Base-by-base conservation (phyloP, 1,284 basidiomycete genomes). In the Ganoderma sinense region DNA sequence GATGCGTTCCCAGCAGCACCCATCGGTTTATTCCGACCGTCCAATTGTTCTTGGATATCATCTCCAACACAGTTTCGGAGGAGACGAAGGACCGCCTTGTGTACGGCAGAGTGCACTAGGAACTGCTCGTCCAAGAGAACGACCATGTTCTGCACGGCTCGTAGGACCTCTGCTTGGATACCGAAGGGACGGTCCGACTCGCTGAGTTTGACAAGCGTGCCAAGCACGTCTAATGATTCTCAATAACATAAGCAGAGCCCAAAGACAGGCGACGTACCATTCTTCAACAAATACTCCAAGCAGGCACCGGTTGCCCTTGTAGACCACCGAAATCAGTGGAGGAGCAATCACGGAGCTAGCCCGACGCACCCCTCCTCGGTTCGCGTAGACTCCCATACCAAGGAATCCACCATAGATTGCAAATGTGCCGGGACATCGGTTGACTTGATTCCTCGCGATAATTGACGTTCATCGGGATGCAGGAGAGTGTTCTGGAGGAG, bases 11-110 rank as follows among this genome's bases (percentile, higher is more conserved):
- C 88, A 16, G 94, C 94, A 6, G 94, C 95, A 36, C 94, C 96
- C 87, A 97, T 91, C 14, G 91, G 84, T 74, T 88, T 90, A 67
- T 85, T 89, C 66, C 87, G 86, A 33, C 94, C 94, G 76, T 96
- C 94, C 23, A 94, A 80, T 73, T 92, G 90, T 76, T 96, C 93
- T 75, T 95, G 93, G 2, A 95, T 83, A 78, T 97, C 94, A 71
- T 97, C 95, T n/a, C 95, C 96, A 13, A 94, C 92, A 79, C 96
- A 98, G 64, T 90, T 92, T 43, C 95, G 87, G 10, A 99, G 87
- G n/a, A 98, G 84, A 53, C 95, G 85, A 16, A 97, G 87, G 6
- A 98, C 91, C 1, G 97, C 95, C 74, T 91, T 92, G 80, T 98
- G 96, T 0, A 97, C 94, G 1, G 90, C 94, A 11, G 94, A 93